Base-by-base conservation (phyloP, 345 rosid species). In the Schrenkiella parvula region DNA sequence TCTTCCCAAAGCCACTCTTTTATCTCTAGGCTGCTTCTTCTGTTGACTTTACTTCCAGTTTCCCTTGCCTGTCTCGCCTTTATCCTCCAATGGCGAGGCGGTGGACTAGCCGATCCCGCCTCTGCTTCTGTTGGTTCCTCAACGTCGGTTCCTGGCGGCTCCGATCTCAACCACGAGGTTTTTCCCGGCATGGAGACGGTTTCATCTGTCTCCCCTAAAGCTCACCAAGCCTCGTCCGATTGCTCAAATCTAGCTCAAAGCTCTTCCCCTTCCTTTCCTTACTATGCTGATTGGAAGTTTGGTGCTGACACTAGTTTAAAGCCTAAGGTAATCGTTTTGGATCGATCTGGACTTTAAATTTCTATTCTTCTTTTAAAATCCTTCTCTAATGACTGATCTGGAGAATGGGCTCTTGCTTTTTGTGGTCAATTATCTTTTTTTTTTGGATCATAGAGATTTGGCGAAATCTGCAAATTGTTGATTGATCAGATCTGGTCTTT, bases 41-140 rank as follows among this genome's bases (percentile, higher is more conserved):
- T 91, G 48, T 87, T 91, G 56, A 89, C 97, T 19, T 63, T 89
- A 66, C 95, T 91, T 58, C 96, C 97, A 6, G 83, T 91, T 54
- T 86, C 98, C 44, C 93, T 93, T 31, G 96, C 97, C 13, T 84
- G 85, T 72, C 80, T 93, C 64, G 98, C 97, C 47, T 93, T 93
- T 64, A 48, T 80, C 72, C 98, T 93, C 76, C 96, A 89, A 81
- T 93, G 97, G 98, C 91, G 88, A 59, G 98, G 96, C 41, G 93
- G 87, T 4, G 82, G 82, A 11, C 71, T 89, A 15, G 57, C 80
- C 65, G 96, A 88, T 74, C 96, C 95, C 12, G 48, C 86, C 68
- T 34, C 86, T 28, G 76, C 79, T 50, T 56, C 82, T 22, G 68
- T 81, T 18, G 41, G 66, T 48, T 66, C 81, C 55, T 66, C 89